A percentile compares a stretch with the other conserved stretches of the same genome.
These are phyloP conservation scores for Candida sp. DNA, from an alignment of 1,139 yeast species.

Conservation along the genomic window DNA sequence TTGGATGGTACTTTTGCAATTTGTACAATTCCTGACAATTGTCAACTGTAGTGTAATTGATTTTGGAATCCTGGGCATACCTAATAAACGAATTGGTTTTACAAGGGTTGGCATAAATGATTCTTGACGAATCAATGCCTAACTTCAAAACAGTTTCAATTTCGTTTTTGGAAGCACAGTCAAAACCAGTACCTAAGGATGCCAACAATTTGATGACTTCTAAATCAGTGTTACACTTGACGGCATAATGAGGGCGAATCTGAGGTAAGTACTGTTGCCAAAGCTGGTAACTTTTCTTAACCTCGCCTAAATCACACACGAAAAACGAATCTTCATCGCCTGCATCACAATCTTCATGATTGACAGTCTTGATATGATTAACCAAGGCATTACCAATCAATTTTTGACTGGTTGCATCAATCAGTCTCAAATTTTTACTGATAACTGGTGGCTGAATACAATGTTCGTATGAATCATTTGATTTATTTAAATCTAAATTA, in stretches of 20 bases:
- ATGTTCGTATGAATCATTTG: slow-evolving; percentile 1
- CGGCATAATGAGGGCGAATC: slow-evolving; percentile 85
- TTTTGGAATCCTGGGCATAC: slow-evolving; percentile 54
- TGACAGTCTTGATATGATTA: slow-evolving; percentile 42
- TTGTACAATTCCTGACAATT: slow-evolving; percentile 82
- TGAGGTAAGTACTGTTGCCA: slow-evolving; percentile 71
- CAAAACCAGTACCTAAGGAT: slow-evolving; percentile 71
- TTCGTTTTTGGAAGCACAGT: slow-evolving; percentile 91
- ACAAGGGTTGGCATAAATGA: slow-evolving; percentile 93
- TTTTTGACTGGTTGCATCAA: slow-evolving; percentile 3
- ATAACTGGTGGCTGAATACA: neutral
- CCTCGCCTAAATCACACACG: slow-evolving; percentile 80
- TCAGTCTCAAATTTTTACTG: neutral
- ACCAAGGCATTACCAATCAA: slow-evolving; percentile 40
- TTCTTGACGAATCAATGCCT: slow-evolving; percentile 63
- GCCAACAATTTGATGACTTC: slow-evolving; percentile 58
- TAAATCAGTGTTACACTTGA: slow-evolving; percentile 84
- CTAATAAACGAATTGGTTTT: slow-evolving; percentile 80
- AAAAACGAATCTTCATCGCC: slow-evolving; percentile 88
- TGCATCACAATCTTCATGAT: slow-evolving; percentile 61
- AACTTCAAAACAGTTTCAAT: slow-evolving; percentile 62
- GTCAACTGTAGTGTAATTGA: slow-evolving; percentile 84
- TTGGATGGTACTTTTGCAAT: slow-evolving; percentile 64
- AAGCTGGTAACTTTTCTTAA: slow-evolving; percentile 52
- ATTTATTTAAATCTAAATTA: slow-evolving; percentile 4